phyloP scores from a whole-genome alignment of 179 eudicot species.

The Actinidia arguta region DNA sequence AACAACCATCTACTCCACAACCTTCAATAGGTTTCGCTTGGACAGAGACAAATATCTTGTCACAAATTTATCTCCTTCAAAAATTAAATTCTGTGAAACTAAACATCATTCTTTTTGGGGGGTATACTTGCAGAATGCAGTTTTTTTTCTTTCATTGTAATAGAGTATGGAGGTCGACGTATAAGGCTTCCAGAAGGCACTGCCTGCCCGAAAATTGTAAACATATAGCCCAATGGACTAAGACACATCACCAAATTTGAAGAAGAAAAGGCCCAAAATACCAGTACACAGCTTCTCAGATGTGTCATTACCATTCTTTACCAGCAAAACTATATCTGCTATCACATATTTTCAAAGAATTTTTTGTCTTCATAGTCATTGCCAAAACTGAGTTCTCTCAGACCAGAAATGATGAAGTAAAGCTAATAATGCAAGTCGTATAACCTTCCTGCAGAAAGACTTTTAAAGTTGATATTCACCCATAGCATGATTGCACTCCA shows the following conservation, averaged over 20 bases:
- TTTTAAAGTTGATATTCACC: neutral
- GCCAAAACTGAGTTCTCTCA: neutral
- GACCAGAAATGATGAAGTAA: neutral
- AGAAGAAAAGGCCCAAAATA: neutral
- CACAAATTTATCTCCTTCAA: neutral
- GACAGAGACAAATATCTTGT: neutral
- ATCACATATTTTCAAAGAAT: neutral
- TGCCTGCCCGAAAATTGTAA: neutral
- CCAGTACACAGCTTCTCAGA: neutral
- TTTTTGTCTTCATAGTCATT: neutral
- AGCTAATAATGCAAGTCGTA: neutral
- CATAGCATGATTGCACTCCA: neutral
- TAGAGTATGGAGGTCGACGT: neutral
- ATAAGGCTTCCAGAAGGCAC: neutral
- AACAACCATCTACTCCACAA: neutral
- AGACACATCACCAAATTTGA: constrained; percentile 3
- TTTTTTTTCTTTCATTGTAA: neutral
- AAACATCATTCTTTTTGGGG: neutral
- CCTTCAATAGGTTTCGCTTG: neutral
- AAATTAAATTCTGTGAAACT: neutral
- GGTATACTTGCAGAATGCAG: neutral
- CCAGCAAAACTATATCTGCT: neutral
- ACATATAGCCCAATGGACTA: neutral
- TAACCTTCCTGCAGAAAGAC: neutral
- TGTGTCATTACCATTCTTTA: neutral